Evolutionary conservation across 163 green algal genomes (phyloP).

Genomic region (Botryococcus braunii): DNA sequence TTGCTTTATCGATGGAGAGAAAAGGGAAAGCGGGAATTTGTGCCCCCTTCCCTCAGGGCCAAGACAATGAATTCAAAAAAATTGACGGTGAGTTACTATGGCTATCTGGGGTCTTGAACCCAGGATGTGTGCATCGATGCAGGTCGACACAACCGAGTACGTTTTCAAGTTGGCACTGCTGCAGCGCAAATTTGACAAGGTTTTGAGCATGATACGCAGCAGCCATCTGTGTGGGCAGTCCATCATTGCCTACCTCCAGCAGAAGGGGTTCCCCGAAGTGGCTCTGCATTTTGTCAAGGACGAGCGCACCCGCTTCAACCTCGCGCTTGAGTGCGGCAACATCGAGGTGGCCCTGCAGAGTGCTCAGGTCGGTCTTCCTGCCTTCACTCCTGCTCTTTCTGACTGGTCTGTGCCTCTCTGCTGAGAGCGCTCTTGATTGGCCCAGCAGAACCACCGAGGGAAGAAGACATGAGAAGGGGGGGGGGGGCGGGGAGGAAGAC

Average conservation of each 20-base stretch:
- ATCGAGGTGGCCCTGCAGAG: slow-evolving; percentile 90
- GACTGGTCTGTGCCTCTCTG: too few species aligned
- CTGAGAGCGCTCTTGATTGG: too few species aligned
- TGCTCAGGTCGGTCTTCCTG: slow-evolving; percentile 43
- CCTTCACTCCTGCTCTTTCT: too few species aligned
- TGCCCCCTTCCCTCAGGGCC: too few species aligned
- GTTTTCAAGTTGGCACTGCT: slow-evolving; percentile 97
- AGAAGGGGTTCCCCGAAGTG: slow-evolving; percentile 97
- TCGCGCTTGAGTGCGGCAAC: slow-evolving; percentile 94
- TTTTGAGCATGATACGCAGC: slow-evolving; percentile 86
- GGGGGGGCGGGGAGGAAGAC: too few species aligned
- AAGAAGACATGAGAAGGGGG: too few species aligned
- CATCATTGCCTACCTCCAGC: slow-evolving; percentile 97
- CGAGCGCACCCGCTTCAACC: slow-evolving; percentile 88
- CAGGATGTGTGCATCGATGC: slow-evolving; percentile 11
- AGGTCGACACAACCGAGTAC: slow-evolving; percentile 93
- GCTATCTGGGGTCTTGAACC: not conserved
- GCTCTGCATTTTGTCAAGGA: slow-evolving; percentile 94
- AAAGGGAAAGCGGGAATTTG: too few species aligned
- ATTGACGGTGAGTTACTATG: too few species aligned
- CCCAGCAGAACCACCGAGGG: too few species aligned
- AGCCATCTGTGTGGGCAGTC: slow-evolving; percentile 83
- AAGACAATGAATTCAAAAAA: too few species aligned
- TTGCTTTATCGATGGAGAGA: too few species aligned
- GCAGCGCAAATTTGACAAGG: slow-evolving; percentile 85